Conservation (phyloP, 1,284 basidiomycete species). For the Ustilago vetiveriae region DNA sequence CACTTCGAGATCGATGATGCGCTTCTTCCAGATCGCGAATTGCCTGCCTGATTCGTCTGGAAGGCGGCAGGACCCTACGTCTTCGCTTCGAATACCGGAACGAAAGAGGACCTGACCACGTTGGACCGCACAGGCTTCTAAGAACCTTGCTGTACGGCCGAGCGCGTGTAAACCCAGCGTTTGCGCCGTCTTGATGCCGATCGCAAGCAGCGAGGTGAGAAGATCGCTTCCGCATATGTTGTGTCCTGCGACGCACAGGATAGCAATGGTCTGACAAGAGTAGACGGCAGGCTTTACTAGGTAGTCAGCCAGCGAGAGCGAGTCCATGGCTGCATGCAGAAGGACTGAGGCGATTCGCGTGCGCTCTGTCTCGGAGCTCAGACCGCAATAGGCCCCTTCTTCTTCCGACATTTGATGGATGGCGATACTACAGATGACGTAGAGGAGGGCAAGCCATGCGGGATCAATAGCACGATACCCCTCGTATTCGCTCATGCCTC, state of each 20-base stretch:
- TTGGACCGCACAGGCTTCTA: slow-evolving; percentile 28
- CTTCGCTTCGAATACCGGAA: slow-evolving; percentile 21
- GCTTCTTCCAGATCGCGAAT: slow-evolving; percentile 42
- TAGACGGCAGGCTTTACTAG: slow-evolving; percentile 46
- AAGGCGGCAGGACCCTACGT: slow-evolving; percentile 24
- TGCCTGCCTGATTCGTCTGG: slow-evolving; percentile 36
- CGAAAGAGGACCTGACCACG: slow-evolving; percentile 24
- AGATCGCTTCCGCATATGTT: slow-evolving; percentile 52
- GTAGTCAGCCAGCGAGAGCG: slow-evolving; percentile 42
- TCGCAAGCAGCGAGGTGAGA: slow-evolving; percentile 45
- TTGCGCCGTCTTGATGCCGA: slow-evolving; percentile 53
- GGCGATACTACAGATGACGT: slow-evolving; percentile 47
- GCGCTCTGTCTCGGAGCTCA: slow-evolving; percentile 22
- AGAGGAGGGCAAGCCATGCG: slow-evolving; percentile 47
- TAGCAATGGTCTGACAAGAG: slow-evolving; percentile 49
- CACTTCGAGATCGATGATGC: slow-evolving; percentile 49
- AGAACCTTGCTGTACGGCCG: slow-evolving; percentile 30
- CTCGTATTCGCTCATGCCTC: slow-evolving; percentile 11
- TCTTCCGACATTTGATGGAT: slow-evolving; percentile 52
- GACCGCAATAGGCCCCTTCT: slow-evolving; percentile 26
- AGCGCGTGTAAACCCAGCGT: slow-evolving; percentile 46
- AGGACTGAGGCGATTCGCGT: slow-evolving; percentile 23
- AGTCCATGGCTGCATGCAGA: slow-evolving; percentile 46
- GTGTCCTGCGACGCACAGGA: slow-evolving; percentile 50
- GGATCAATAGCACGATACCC: slow-evolving; percentile 42